These are phyloP conservation scores for Vicia sativa DNA, from an alignment of 306 rosid genomes.

Conservation along the genomic window DNA sequence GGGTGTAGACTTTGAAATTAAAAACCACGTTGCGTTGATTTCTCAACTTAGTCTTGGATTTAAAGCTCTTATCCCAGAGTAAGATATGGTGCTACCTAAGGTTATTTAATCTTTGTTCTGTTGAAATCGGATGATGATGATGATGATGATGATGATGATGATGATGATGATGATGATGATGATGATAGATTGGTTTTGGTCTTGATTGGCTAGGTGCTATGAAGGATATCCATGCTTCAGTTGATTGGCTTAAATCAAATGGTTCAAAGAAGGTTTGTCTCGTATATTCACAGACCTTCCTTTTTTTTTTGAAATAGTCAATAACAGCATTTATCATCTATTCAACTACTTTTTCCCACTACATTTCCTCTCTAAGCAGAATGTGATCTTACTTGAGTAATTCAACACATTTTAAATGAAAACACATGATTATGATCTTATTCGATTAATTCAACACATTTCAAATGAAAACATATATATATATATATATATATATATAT, in stretches of 20 bases:
- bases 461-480: too few species aligned
- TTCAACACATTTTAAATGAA: neutral
- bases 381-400: neutral
- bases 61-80: constrained; percentile 95
- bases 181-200: constrained; percentile 42
- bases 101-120: neutral
- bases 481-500: too few species aligned
- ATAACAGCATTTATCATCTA: neutral
- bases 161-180: too few species aligned
- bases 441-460: too few species aligned
- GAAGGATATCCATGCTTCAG: constrained; percentile 81
- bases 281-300: too few species aligned
- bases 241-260: constrained; percentile 88
- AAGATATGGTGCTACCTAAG: constrained; percentile 27
- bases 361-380: neutral
- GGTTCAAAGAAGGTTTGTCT: constrained; percentile 90
- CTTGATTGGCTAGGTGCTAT: constrained; percentile 99
- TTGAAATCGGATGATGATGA: constrained; percentile 25
- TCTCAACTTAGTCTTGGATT: constrained; percentile 76
- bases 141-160: too few species aligned
- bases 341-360: neutral
- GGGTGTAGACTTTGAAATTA: constrained; percentile 86
- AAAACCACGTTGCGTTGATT: constrained; percentile 81
- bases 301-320: constrained; percentile 3
- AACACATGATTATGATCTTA: too few species aligned